These are phyloP conservation scores for Incumbomyces delicatus DNA, from an alignment of 2,329 filamentous ascomycete species.

Conservation along the genomic window DNA sequence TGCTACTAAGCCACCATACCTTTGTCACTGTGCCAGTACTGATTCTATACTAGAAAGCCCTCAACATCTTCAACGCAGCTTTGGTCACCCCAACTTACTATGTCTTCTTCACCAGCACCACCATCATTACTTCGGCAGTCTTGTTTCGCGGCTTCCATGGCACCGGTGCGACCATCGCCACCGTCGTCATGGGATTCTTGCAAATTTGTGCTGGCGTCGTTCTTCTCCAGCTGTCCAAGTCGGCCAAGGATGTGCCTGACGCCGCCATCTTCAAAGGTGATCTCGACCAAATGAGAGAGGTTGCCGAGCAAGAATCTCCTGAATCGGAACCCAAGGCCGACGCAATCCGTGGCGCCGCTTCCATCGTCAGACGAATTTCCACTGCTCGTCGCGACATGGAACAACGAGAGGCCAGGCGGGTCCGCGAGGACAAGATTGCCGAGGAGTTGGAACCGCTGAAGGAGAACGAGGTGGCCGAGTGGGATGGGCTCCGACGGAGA, in stretches of 20 bases:
- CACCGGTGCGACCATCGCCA: conserved; percentile 66
- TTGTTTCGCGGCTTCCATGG: conserved; percentile 93
- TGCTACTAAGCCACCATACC: too few relatives aligned
- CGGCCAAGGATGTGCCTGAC: conserved; percentile 93
- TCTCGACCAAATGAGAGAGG: conserved; percentile 87
- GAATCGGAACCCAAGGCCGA: conserved; percentile 94
- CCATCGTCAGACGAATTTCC: conserved; percentile 77
- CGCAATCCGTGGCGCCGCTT: conserved; percentile 81
- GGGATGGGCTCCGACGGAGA: conserved; percentile 78
- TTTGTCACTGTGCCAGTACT: too few relatives aligned
- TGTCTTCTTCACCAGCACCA: conserved; percentile 93
- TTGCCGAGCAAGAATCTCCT: conserved; percentile 90
- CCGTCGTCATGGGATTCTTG: conserved; percentile 86
- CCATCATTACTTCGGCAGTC: conserved; percentile 86
- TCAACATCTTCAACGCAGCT: conserved; percentile 93
- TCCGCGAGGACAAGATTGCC: conserved; percentile 66
- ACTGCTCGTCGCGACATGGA: conserved; percentile 67
- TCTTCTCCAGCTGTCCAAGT: conserved; percentile 90
- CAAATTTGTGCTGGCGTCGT: conserved; percentile 90
- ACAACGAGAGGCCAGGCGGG: conserved; percentile 63
- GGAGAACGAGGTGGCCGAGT: conserved; percentile 76
- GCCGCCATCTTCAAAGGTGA: conserved; percentile 85
- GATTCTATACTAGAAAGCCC: conserved; percentile 60
- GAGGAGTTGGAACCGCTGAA: conserved; percentile 64
- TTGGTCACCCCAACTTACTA: conserved; percentile 98